A percentile compares a stretch with the other conserved stretches of the same genome.
Conservation (phyloP, 192 early-diverging fungal genomes). For the Mycoemilia scoparia region DNA sequence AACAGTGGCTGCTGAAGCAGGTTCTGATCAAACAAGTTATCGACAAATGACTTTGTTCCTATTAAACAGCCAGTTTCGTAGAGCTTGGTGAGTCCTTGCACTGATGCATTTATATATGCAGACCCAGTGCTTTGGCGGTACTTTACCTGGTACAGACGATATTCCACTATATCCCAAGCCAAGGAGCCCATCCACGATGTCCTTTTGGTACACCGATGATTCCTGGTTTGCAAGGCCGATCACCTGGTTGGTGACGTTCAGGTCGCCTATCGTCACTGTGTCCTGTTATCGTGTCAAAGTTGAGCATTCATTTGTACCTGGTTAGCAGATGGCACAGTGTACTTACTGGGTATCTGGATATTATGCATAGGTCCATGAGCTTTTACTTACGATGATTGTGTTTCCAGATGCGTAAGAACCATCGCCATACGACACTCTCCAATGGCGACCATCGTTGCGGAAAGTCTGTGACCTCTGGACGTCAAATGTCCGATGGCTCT, state of each 20-base stretch:
- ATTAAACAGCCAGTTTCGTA: background rate
- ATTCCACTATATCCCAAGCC: conserved; percentile 41
- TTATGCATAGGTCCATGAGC: too few relatives aligned
- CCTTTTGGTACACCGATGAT: conserved; percentile 33
- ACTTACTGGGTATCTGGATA: too few relatives aligned
- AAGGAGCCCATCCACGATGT: conserved; percentile 44
- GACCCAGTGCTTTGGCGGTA: too few relatives aligned
- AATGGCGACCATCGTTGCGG: conserved; percentile 35
- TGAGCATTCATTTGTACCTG: too few relatives aligned
- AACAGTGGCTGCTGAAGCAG: conserved; percentile 42
- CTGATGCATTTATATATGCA: too few relatives aligned
- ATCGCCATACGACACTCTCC: conserved; percentile 45
- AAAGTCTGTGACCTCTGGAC: conserved; percentile 32
- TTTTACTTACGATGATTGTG: conserved; percentile 12
- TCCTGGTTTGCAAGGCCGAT: conserved; percentile 42
- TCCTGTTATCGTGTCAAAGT: too few relatives aligned
- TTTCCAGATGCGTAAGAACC: conserved; percentile 31
- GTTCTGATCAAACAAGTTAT: conserved; percentile 33
- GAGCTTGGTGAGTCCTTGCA: background rate
- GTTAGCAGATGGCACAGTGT: too few relatives aligned
- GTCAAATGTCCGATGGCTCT: conserved; percentile 27
- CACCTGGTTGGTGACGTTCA: conserved; percentile 34
- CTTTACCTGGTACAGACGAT: conserved; percentile 28
- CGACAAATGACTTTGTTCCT: conserved; percentile 31
- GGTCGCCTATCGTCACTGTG: conserved; percentile 33